Evolutionary conservation across 2,329 filamentous ascomycete species (phyloP).

Genomic region (Fusarium drepaniforme): DNA sequence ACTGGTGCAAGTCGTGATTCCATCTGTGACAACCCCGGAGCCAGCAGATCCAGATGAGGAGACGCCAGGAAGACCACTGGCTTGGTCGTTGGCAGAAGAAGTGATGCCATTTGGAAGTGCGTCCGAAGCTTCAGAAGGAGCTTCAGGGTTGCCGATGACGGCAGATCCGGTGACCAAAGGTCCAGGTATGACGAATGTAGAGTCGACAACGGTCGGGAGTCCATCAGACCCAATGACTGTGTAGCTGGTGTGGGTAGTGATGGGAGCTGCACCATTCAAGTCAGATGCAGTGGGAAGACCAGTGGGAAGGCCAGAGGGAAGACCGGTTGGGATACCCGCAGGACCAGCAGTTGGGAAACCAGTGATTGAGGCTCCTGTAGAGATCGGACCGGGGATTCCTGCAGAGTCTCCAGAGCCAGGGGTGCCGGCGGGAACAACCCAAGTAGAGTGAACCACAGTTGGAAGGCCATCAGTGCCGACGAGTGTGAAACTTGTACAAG

Average conservation of each 20-base stretch:
- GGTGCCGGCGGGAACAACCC: slow-evolving; percentile 24
- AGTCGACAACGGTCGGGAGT: slow-evolving; percentile 47
- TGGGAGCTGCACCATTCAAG: slow-evolving; percentile 4
- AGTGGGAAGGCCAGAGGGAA: neutral
- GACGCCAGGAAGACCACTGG: slow-evolving; percentile 12
- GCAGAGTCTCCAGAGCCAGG: slow-evolving; percentile 13
- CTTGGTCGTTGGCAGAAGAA: slow-evolving; percentile 20
- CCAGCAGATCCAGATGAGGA: slow-evolving; percentile 13
- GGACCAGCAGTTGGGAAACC: slow-evolving; percentile 17
- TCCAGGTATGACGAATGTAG: slow-evolving; percentile 47
- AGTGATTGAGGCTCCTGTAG: slow-evolving; percentile 13
- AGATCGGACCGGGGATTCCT: slow-evolving; percentile 8
- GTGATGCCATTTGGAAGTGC: slow-evolving; percentile 29
- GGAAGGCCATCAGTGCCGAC: slow-evolving; percentile 39
- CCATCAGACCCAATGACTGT: slow-evolving; percentile 44
- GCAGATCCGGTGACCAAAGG: slow-evolving; percentile 37
- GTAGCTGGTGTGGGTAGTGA: slow-evolving; percentile 46
- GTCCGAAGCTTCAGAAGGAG: slow-evolving; percentile 28
- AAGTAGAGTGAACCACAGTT: slow-evolving; percentile 37
- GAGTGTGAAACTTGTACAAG: slow-evolving; percentile 38
- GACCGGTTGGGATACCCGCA: neutral
- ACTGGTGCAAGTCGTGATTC: slow-evolving; percentile 40
- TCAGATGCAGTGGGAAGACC: slow-evolving; percentile 6
- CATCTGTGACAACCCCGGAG: slow-evolving; percentile 14
- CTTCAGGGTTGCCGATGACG: slow-evolving; percentile 10